These are phyloP conservation scores for Aureobasidium lini DNA, from an alignment of 2,329 filamentous ascomycete genomes.

Conservation along the genomic window DNA sequence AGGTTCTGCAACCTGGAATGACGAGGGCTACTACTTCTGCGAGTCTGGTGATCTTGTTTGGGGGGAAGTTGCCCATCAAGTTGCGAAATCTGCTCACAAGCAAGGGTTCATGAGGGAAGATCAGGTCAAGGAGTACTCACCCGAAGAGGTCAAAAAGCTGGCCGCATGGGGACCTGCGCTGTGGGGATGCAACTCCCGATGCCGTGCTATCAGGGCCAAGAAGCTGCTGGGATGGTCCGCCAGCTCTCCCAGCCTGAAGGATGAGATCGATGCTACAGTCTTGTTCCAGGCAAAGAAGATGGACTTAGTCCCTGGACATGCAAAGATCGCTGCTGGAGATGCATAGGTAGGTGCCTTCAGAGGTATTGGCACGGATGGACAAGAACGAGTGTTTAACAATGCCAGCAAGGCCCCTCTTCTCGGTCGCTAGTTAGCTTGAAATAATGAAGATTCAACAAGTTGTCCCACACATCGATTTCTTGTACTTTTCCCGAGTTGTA, in stretches of 20 bases:
- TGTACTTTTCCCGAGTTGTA: too few relatives aligned
- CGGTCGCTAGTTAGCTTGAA: too few relatives aligned
- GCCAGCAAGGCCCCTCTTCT: too few relatives aligned
- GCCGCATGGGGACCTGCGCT: conserved; percentile 43
- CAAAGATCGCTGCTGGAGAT: conserved; percentile 25
- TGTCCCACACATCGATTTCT: too few relatives aligned
- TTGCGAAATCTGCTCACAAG: conserved; percentile 43
- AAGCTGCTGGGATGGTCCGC: conserved; percentile 57
- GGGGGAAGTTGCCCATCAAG: conserved; percentile 29
- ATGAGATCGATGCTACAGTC: conserved; percentile 41
- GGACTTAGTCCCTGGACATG: conserved; percentile 27
- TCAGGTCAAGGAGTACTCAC: conserved; percentile 28
- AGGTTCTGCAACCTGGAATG: conserved; percentile 47
- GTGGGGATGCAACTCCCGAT: conserved; percentile 57
- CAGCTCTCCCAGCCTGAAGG: conserved; percentile 23
- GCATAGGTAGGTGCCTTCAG: not conserved
- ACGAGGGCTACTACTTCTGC: conserved; percentile 58
- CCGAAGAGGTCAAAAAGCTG: conserved; percentile 40
- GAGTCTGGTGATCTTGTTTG: conserved; percentile 57
- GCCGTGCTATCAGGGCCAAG: conserved; percentile 48
- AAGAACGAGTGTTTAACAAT: too few relatives aligned
- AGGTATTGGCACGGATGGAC: too few relatives aligned
- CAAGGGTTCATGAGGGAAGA: conserved; percentile 42
- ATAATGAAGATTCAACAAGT: too few relatives aligned
- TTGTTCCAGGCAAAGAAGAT: conserved; percentile 38